Percentiles rank a stretch among this genome's conserved stretches.
phyloP scores from a whole-genome alignment of 805 yeast genomes.

The Scheffersomyces coipomensis region DNA sequence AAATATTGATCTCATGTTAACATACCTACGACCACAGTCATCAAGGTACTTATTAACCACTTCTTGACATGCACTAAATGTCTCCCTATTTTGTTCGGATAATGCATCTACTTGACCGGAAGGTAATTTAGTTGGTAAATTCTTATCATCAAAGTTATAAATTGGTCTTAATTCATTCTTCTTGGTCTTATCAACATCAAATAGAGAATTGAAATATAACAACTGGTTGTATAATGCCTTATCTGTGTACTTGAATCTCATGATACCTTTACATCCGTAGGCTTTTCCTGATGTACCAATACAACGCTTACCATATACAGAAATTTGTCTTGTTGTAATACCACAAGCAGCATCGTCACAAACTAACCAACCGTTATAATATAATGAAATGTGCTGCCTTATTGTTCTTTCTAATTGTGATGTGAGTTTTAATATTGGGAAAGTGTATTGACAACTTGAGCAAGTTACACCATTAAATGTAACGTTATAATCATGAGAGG shows the following conservation, averaged over 20 bases:
- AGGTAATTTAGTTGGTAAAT: slow-evolving; percentile 26
- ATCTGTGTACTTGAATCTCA: slow-evolving; percentile 75
- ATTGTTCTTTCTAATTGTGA: slow-evolving; percentile 75
- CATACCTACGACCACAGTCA: slow-evolving; percentile 87
- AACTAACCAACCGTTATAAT: slow-evolving; percentile 81
- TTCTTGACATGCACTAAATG: slow-evolving; percentile 51
- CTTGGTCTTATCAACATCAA: slow-evolving; percentile 80
- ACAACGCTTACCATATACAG: slow-evolving; percentile 88
- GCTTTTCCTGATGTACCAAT: slow-evolving; percentile 62
- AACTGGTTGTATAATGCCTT: slow-evolving; percentile 84
- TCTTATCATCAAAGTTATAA: slow-evolving; percentile 26
- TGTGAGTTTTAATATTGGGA: slow-evolving; percentile 56
- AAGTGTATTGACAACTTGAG: slow-evolving; percentile 50
- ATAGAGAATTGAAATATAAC: slow-evolving; percentile 71
- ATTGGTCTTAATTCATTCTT: slow-evolving; percentile 54
- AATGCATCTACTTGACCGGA: slow-evolving; percentile 66
- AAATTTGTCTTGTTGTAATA: slow-evolving; percentile 73
- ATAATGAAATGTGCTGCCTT: slow-evolving; percentile 65
- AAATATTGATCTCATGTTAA: slow-evolving; percentile 81
- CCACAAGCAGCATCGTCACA: slow-evolving; percentile 90
- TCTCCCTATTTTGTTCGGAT: slow-evolving; percentile 73
- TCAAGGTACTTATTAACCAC: slow-evolving; percentile 72
- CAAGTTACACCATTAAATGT: slow-evolving; percentile 74
- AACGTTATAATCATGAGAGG: slow-evolving; percentile 59
- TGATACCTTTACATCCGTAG: slow-evolving; percentile 73